Evolutionary conservation across 2,329 filamentous ascomycete species (phyloP).

Genomic region (Calycina herbarum): DNA sequence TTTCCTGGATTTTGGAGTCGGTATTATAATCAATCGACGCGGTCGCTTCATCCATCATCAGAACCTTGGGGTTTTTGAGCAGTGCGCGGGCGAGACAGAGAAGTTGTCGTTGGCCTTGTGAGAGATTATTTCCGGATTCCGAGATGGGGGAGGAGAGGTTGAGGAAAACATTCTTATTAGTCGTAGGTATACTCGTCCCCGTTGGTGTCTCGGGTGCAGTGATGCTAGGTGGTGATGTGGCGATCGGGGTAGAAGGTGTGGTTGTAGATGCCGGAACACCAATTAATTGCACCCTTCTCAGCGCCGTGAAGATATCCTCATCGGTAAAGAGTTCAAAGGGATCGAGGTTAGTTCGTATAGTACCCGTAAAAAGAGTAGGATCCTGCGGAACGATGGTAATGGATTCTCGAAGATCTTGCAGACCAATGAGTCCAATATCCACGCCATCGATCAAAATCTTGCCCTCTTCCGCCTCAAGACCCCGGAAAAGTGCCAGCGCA

Average conservation of each 20-base stretch:
- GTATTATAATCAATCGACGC: conserved; percentile 97
- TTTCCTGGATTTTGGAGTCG: conserved; percentile 93
- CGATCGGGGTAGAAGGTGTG: conserved; percentile 37
- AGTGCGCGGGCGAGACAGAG: conserved; percentile 90
- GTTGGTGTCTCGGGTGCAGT: conserved; percentile 32
- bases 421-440: conserved; percentile 85
- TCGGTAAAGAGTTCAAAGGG: conserved; percentile 88
- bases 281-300: conserved; percentile 88
- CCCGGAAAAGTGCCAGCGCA: conserved; percentile 88
- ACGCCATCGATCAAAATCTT: conserved; percentile 88
- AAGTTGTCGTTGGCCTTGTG: conserved; percentile 92
- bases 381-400: conserved; percentile 99
- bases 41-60: conserved; percentile 99
- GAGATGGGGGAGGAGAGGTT: conserved; percentile 81
- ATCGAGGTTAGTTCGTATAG: conserved; percentile 88
- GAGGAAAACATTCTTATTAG: conserved; percentile 91
- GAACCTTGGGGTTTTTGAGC: conserved; percentile 84
- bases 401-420: conserved; percentile 88
- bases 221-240: conserved; percentile 31
- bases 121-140: conserved; percentile 91
- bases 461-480: conserved; percentile 85
- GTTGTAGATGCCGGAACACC: conserved; percentile 44
- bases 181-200: too few species aligned
- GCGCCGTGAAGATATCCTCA: conserved; percentile 82
- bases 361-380: conserved; percentile 90